Evolutionary conservation across 192 early-diverging fungal species (phyloP), one percentile per base, ranked within the genome.

Genomic region (Coemansia sp.): DNA sequence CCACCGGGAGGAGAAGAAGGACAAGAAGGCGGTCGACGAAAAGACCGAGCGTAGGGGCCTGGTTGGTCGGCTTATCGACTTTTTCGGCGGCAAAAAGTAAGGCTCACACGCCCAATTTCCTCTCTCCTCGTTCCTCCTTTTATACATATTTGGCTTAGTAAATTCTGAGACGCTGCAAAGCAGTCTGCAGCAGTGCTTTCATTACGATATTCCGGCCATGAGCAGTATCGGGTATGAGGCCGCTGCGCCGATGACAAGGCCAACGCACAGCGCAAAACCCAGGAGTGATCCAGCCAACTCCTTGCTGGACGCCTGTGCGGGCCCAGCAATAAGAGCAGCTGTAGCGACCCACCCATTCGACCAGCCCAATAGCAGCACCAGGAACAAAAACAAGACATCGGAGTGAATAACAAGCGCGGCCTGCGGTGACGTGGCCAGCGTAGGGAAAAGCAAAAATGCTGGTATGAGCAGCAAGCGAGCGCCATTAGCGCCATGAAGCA

Each of bases 261-360:
- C 90, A 29, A 82, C 11, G 9, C 83, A 82, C 63, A 92, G 61
- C n/a, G 82, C 81, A 54, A 88, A 87, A n/a, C 85, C 83, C 72
- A 92, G 72, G 35, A 89, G 68, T n/a, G 82, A 85, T 8, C 90
- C 88, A 10, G 74, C 84, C 54, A 85, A 85, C 58, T 85, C 87
- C 54, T 82, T 82, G 68, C 74, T 70, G 6, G 69, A 50, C 24
- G 81, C 81, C 8, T 19, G 15, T n/a, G 38, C 39, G 4, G 81
- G 81, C 9, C 74, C 81, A 3, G 83, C 73, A 70, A 92, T 88
- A 76, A 92, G 87, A 2, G 82, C 66, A 19, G 83, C 43, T 19
- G 87, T 87, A 22, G 81, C 81, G 14, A 88, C 41, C 68, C 85
- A 89, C 1, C 90, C 90, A 63, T 87, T 88, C 4, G 87, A 77